Evolutionary conservation across 805 yeast species (phyloP).

Genomic region (Candida multigemmis): DNA sequence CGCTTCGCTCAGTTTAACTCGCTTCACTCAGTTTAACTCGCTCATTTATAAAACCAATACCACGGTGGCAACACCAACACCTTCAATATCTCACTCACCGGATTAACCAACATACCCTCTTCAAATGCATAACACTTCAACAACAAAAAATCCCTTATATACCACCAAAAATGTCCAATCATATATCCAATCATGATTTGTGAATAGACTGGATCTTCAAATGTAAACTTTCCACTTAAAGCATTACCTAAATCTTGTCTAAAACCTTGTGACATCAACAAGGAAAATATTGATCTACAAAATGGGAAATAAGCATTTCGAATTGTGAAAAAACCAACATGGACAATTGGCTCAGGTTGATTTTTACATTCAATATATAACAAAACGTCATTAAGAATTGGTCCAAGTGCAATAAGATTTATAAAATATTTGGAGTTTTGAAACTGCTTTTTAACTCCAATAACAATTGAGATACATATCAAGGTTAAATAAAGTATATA

Average conservation of each 20-base stretch:
- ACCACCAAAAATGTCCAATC: slow-evolving; percentile 23
- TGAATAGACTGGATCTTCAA: slow-evolving; percentile 6
- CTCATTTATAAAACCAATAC: no score
- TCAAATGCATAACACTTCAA: slow-evolving; percentile 4
- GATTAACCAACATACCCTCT: no score
- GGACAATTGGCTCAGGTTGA: slow-evolving; percentile 14
- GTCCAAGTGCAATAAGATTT: no score
- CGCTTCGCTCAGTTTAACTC: no score
- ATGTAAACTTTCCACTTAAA: no score
- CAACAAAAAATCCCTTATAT: slow-evolving; percentile 9
- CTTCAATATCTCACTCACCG: no score
- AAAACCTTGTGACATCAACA: no score
- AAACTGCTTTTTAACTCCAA: slow-evolving; percentile 8
- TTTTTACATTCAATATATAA: slow-evolving; percentile 20
- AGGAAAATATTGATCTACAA: no score
- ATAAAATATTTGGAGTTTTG: slow-evolving; percentile 8
- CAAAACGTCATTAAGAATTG: slow-evolving; percentile 14
- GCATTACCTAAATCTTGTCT: no score
- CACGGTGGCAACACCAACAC: no score
- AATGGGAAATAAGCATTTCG: slow-evolving; percentile 14
- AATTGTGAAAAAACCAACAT: slow-evolving; percentile 12
- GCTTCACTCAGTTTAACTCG: no score
- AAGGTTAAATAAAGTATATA: slow-evolving; percentile 18
- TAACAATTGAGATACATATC: slow-evolving; percentile 14
- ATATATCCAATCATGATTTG: slow-evolving; percentile 4